Conservation (phyloP, 1,284 basidiomycete species). For the Chalciporus piperatoides region DNA sequence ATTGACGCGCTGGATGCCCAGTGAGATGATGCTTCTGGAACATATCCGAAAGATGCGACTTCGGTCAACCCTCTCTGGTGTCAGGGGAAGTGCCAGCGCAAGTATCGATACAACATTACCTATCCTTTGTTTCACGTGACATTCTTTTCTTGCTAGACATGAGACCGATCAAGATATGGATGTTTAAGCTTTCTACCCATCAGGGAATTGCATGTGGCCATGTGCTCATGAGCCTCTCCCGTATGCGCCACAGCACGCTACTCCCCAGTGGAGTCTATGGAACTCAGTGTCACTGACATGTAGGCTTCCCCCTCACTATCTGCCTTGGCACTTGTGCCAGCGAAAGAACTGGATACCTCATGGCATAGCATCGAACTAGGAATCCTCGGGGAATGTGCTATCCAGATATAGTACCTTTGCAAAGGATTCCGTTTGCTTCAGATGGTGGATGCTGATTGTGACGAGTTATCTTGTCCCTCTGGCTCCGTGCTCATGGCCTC, state of each 20-base stretch:
- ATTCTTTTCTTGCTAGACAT: conserved; percentile 10
- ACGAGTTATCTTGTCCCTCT: conserved; percentile 1
- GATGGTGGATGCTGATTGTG: conserved; percentile 7
- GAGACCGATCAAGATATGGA: conserved; percentile 11
- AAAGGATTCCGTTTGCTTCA: neutral
- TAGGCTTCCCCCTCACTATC: neutral
- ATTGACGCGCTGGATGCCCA: conserved; percentile 22
- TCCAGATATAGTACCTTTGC: conserved; percentile 12
- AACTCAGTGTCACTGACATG: conserved; percentile 3
- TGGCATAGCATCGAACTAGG: conserved; percentile 7
- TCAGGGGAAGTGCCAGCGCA: conserved; percentile 3
- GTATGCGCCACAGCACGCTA: neutral
- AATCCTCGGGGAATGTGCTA: conserved; percentile 4
- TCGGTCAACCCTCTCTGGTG: conserved; percentile 15
- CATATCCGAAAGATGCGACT: conserved; percentile 22
- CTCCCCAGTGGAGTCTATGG: neutral
- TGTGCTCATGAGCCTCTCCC: conserved; percentile 10
- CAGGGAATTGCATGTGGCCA: conserved; percentile 20
- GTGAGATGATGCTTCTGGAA: conserved; percentile 16
- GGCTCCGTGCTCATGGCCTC: neutral
- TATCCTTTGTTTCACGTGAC: conserved; percentile 14
- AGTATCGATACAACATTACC: neutral
- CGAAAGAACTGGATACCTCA: conserved; percentile 2
- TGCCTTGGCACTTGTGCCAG: conserved; percentile 10
- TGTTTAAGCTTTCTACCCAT: neutral